phyloP scores from a whole-genome alignment of 495 filamentous ascomycete genomes.

The Talaromyces thailandensis region DNA sequence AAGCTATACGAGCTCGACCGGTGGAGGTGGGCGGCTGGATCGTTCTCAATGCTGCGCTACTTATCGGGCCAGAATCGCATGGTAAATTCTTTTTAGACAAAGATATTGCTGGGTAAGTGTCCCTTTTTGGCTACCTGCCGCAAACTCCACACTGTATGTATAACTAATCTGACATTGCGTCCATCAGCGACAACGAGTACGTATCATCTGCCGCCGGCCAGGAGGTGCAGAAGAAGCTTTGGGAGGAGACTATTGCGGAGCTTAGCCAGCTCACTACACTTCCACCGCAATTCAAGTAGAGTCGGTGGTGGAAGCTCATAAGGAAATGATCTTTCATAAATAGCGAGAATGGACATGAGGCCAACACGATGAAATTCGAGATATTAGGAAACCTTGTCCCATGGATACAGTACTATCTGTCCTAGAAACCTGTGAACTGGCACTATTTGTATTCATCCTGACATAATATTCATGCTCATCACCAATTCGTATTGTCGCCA shows the following conservation, averaged over 20 bases:
- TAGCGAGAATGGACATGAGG: background rate
- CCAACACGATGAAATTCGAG: too few species aligned
- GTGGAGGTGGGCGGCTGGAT: conserved; percentile 11
- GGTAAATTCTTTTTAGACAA: conserved; percentile 11
- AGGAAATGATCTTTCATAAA: too few species aligned
- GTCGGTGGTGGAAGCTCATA: too few species aligned
- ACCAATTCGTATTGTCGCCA: too few species aligned
- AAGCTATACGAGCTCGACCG: conserved; percentile 6
- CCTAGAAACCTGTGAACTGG: too few species aligned
- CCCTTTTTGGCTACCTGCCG: background rate
- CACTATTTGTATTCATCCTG: too few species aligned
- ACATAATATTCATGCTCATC: too few species aligned
- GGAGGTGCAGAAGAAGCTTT: conserved; percentile 8
- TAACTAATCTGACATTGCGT: background rate
- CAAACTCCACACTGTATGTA: background rate
- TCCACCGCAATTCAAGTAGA: conserved; percentile 2
- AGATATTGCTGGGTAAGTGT: conserved; percentile 9
- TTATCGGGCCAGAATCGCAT: conserved; percentile 10
- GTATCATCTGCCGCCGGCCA: conserved; percentile 6
- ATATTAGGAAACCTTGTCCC: too few species aligned
- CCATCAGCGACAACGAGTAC: conserved; percentile 7
- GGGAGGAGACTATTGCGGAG: conserved; percentile 11
- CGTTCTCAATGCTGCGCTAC: conserved; percentile 9
- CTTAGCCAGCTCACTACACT: conserved; percentile 5
- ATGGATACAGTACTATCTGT: too few species aligned